phyloP scores from a whole-genome alignment of 2,329 filamentous ascomycete genomes.

The Chaetomium olivaceum region DNA sequence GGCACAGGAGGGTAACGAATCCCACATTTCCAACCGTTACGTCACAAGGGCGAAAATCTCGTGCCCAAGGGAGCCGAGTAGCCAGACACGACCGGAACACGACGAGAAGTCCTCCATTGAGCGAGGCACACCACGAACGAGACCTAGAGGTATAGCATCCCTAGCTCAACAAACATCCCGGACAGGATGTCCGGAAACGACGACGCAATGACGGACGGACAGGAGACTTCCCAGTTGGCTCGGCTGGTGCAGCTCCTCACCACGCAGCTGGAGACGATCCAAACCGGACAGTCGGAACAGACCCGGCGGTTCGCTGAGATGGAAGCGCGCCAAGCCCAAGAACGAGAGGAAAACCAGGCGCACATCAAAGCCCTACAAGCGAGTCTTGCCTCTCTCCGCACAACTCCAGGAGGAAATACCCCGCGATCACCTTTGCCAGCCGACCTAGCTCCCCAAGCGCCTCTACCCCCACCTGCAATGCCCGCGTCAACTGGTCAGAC shows the following conservation, averaged over 20 bases:
- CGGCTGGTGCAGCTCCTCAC: too few species aligned
- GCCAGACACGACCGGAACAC: neutral
- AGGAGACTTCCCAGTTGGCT: too few species aligned
- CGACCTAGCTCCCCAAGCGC: neutral
- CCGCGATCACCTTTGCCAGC: neutral
- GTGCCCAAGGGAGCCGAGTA: constrained; percentile 1
- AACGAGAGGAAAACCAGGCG: neutral
- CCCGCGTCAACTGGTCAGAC: neutral
- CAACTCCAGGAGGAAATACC: neutral
- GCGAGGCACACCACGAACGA: too few species aligned
- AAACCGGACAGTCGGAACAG: too few species aligned
- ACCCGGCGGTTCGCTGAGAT: too few species aligned
- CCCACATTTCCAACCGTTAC: constrained; percentile 1
- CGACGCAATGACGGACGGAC: too few species aligned
- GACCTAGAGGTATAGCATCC: too few species aligned
- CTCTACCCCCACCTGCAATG: neutral
- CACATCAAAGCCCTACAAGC: neutral
- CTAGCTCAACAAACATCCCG: too few species aligned
- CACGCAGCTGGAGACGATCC: too few species aligned
- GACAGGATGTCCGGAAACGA: too few species aligned
- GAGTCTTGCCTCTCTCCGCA: neutral
- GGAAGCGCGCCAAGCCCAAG: neutral
- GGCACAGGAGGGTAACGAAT: neutral
- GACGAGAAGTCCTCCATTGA: too few species aligned
- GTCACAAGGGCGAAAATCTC: neutral